Base-by-base conservation (phyloP, 371 early-diverging fungal species). In the Nematocida ironsii region DNA sequence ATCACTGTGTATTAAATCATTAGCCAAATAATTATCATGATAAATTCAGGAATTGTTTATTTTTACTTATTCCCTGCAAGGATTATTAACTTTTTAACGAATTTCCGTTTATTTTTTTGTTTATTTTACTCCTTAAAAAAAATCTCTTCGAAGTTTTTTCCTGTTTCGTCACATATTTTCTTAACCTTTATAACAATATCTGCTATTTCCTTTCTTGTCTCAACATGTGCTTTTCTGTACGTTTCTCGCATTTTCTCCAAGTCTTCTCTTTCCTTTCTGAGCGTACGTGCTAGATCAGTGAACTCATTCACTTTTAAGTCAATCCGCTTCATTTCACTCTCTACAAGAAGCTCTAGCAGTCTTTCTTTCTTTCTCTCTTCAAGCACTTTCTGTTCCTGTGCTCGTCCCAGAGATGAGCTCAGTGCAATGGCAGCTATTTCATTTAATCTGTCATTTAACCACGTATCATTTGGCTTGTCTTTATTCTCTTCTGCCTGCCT, bases 361-460 rank as follows among this genome's bases (percentile, higher is more conserved):
- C 85, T 69, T 56, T 84, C 83, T 45, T 78, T 73, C 71, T 86
- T 87, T 56, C 72, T 70, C 45, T 81, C 80, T 67, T 86, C 85
- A 42, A 87, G 25, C 27, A 50, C 69, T 44, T 72, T 72, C 48
- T 83, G 72, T 64, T 85, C 83, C 58, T 62, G n/a, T 7, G 83
- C 82, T 64, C 84, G 75, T 18, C 85, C 88, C 1, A 90, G 89
- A 2, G 91, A 90, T 4, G 91, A 88, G 11, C 89, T 89, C 6
- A 92, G 85, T 0, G 91, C 90, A 11, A 73, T 58, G 13, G 68
- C 64, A 13, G 73, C 82, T 73, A 82, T 72, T 60, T 73, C 73
- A 55, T 82, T 73, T 20, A 72, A 40, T 25, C 68, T 25, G 58
- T 55, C 57, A 42, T 72, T 73, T n/a, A 73, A 48, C 73, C 68